Evolutionary conservation across 2,329 filamentous ascomycete species (phyloP), one percentile per base, ranked within the genome.

Genomic region (Biscogniauxia mediterranea): DNA sequence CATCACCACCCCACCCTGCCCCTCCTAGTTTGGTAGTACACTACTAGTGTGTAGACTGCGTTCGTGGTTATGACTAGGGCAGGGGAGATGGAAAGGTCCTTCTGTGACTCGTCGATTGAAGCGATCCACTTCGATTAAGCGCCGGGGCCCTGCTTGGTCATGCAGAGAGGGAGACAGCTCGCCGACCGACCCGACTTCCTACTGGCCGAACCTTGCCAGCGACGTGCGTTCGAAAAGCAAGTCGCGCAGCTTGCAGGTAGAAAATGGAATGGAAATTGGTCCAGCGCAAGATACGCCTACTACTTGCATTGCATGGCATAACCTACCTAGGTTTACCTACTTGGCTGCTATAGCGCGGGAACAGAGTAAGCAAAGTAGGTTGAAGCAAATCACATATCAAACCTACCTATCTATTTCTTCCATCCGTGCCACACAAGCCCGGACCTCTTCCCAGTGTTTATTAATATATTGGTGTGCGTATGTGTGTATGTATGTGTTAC

Each of bases 91-190:
- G 58, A 63, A 65, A 66, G 63, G 57, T 32, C 15, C 59, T 61
- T 61, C 66, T 75, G 69, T 76, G 72, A 76, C 71, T 78, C 72
- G 77, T 71, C 73, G 70, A 73, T 71, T 72, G 74, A 77, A 76
- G 77, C 74, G 76, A 78, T 74, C 71, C 77, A 72, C 74, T 68
- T 73, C 71, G 73, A 71, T 76, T 85, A 85, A 85, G 83, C 83
- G 83, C 83, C 79, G 80, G 74, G 78, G 78, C 79, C 83, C 80
- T 70, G 66, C 60, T 80, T 78, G 73, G 71, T 73, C 75, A 78
- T 82, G 81, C 81, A 54, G 59, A 54, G 59, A 42, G 56, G 54
- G 21, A 52, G 49, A 61, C 61, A 55, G 51, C 54, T 54, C 32
- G 55, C 53, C 51, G 52, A 28, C 52, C 60, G 56, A 61, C 61